Base-by-base conservation (phyloP, 805 yeast genomes). In the Saccharomyces mikatae region DNA sequence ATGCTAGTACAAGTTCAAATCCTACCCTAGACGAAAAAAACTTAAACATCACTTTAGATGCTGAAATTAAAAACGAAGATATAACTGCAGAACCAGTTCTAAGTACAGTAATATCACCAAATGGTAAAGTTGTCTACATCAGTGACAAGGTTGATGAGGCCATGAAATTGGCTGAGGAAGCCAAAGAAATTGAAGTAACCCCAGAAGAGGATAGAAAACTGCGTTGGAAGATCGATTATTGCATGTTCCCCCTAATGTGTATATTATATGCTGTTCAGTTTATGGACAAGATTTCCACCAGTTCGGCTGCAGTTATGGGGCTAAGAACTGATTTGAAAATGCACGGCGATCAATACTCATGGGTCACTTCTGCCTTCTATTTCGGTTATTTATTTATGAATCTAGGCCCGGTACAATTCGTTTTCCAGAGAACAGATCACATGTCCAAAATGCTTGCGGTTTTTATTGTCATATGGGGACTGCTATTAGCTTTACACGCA, bases 361-460 rank as follows among this genome's bases (percentile, higher is more conserved):
- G 86, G 83, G 69, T 77, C 14, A 80, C 84, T n/a, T 75, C 84
- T 1, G 76, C 81, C 8, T 83, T 83, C 59, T 83, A 82, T 62
- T 65, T 86, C 44, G 91, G 90, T 2, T 86, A 84, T 63, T 66
- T 86, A 50, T 72, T 71, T 8, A 83, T 81, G 62, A 84, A 81
- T 59, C 68, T 78, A 53, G 65, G 70, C 14, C 63, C 66, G 11
- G 66, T 68, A 17, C 66, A 63, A 51, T 49, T 63, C 24, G 54
- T 65, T 24, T 65, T 66, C 49, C 90, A 86, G 65, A 74, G 72
- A 52, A 77, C 81, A 51, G 86, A 84, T 2, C 56, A 62, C 46
- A 74, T 85, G 58, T 76, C 82, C 4, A 81, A 79, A 58, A 68
- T 81, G 3, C 72, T 78, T 3, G 71, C 80, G 9, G 56, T 67